Conservation (phyloP, 768 basidiomycete genomes). For the Calocybe indica region DNA sequence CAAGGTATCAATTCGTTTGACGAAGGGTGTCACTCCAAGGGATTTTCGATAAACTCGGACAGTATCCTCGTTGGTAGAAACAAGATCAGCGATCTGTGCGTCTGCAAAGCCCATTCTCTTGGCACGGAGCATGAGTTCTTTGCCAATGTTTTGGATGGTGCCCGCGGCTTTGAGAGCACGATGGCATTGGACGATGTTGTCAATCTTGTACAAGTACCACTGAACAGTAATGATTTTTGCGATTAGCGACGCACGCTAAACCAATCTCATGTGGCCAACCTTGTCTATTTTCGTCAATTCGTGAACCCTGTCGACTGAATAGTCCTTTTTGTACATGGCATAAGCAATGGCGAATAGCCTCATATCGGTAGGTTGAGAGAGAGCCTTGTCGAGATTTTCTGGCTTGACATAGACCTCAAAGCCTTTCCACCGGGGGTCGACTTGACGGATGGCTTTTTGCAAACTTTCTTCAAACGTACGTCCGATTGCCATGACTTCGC, state of each 20-base stretch:
- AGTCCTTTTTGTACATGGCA: slow-evolving; percentile 92
- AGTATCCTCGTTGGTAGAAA: slow-evolving; percentile 64
- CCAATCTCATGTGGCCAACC: slow-evolving; percentile 30
- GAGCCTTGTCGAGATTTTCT: slow-evolving; percentile 76
- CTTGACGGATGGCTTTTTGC: slow-evolving; percentile 97
- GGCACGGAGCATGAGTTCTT: slow-evolving; percentile 77
- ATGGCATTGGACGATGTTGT: slow-evolving; percentile 94
- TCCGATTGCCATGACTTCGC: slow-evolving; percentile 99
- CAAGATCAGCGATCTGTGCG: slow-evolving; percentile 80
- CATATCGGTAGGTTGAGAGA: slow-evolving; percentile 88
- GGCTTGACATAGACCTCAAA: slow-evolving; percentile 93
- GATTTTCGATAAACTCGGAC: slow-evolving; percentile 87
- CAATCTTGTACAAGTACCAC: slow-evolving; percentile 99
- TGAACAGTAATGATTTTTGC: slow-evolving; percentile 21
- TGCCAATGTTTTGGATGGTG: slow-evolving; percentile 61
- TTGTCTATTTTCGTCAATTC: slow-evolving; percentile 98
- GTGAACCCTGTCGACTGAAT: slow-evolving; percentile 85
- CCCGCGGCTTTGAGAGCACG: slow-evolving; percentile 65
- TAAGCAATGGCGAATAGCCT: slow-evolving; percentile 96
- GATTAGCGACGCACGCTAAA: background rate
- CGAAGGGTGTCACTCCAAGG: slow-evolving; percentile 87
- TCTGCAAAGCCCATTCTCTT: slow-evolving; percentile 98
- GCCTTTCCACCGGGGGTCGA: slow-evolving; percentile 94
- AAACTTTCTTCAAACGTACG: slow-evolving; percentile 98
- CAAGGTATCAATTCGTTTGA: slow-evolving; percentile 98